Evolutionary conservation across 2,329 filamentous ascomycete genomes (phyloP), one percentile per base, ranked within the genome.

Genomic region (Penicillium sp.): DNA sequence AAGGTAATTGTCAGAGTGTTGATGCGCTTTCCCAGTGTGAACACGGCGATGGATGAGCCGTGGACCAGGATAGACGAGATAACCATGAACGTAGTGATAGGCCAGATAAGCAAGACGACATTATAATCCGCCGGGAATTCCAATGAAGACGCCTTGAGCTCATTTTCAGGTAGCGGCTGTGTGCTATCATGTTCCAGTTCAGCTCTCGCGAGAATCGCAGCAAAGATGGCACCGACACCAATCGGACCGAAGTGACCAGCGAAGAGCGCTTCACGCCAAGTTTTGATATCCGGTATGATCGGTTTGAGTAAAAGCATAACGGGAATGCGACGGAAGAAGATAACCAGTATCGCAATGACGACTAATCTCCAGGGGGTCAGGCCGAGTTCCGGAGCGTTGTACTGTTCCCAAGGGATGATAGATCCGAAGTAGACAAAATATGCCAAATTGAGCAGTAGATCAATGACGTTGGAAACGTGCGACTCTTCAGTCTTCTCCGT

Each of bases 351-450:
- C n/a, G 92, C 91, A 66, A 99, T 90, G 40, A 98, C 90, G n/a
- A 95, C 89, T 22, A 99, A 82, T 63, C 91, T 86, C 95, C 95
- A 99, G 3, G 92, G 92, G 16, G 85, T 83, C 50, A 96, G 81
- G 40, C 94, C 92, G 56, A 96, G 81, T 0, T 81, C 81, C 1
- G 84, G 81, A 59, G 87, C 82, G 79, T 98, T 96, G 83, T 88
- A 99, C 74, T 92, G 88, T 68, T 89, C 86, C 95, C 95, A 99
- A 1, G 95, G 95, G 61, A 99, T 95, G 75, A 99, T 97, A 55
- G 95, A 92, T 54, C 95, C 95, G 64, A 99, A 90, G 75, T 95
- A 99, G 67, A 99, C 95, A 75, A 99, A 99, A 77, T 98, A 99
- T 2, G 94, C 86, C 87, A 99, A 85, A 77, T 99, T 99, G 80